Conservation (phyloP, 495 filamentous ascomycete species). For the Penicillium cinerascens region DNA sequence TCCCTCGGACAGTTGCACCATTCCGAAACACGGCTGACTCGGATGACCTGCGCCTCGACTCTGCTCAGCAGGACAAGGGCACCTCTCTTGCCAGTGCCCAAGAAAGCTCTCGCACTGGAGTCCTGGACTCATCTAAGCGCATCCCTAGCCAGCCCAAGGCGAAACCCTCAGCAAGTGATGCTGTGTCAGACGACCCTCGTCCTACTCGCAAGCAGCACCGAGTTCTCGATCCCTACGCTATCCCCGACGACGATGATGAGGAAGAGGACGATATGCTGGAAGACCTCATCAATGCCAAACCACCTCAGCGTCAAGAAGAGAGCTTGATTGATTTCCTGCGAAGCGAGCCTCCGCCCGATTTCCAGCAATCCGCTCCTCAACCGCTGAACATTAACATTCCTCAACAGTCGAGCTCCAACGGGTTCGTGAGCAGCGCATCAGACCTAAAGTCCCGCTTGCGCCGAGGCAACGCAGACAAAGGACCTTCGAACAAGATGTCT, state of each 20-base stretch:
- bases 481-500: constrained; percentile 29
- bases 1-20: constrained; percentile 79
- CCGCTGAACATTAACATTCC: constrained; percentile 26
- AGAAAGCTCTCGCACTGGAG: constrained; percentile 53
- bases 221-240: constrained; percentile 84
- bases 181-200: constrained; percentile 15
- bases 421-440: constrained; percentile 26
- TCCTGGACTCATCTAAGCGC: constrained; percentile 43
- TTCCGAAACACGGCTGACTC: constrained; percentile 84
- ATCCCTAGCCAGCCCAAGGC: constrained; percentile 18
- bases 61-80: constrained; percentile 17
- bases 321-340: constrained; percentile 86
- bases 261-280: constrained; percentile 74
- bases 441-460: constrained; percentile 63
- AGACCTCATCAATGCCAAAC: constrained; percentile 52
- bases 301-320: constrained; percentile 51
- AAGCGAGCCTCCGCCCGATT: constrained; percentile 70
- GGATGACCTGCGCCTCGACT: constrained; percentile 59
- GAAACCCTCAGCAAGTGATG: constrained; percentile 9
- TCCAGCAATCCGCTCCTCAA: constrained; percentile 44
- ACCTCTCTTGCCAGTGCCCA: constrained; percentile 42
- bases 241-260: constrained; percentile 52
- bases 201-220: constrained; percentile 66
- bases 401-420: constrained; percentile 50
- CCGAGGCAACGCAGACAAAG: constrained; percentile 34